These are phyloP conservation scores for Passalora sequoiae DNA, from an alignment of 2,329 filamentous ascomycete species.

Conservation along the genomic window DNA sequence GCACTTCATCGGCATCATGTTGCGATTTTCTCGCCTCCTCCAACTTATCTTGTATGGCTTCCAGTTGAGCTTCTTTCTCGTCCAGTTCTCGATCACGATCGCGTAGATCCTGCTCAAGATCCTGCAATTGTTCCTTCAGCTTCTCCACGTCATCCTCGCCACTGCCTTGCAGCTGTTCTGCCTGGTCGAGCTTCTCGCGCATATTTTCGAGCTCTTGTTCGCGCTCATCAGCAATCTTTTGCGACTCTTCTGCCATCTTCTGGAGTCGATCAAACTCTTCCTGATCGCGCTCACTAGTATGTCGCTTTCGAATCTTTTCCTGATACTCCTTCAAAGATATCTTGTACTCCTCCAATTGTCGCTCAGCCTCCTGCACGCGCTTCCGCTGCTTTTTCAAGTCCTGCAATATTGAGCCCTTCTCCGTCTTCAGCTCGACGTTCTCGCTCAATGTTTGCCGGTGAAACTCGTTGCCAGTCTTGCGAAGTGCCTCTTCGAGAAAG, in stretches of 20 bases:
- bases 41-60: conserved; percentile 38
- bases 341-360: conserved; percentile 77
- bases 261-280: conserved; percentile 52
- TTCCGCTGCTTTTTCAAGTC: conserved; percentile 86
- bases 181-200: conserved; percentile 38
- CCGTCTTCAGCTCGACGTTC: conserved; percentile 93
- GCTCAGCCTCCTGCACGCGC: conserved; percentile 73
- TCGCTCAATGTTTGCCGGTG: conserved; percentile 85
- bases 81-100: conserved; percentile 38
- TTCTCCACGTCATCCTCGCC: conserved; percentile 28
- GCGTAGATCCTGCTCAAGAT: conserved; percentile 50
- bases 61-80: conserved; percentile 49
- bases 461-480: conserved; percentile 82
- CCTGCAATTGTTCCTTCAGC: conserved; percentile 48
- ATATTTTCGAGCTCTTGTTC: conserved; percentile 42
- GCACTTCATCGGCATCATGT: conserved; percentile 27
- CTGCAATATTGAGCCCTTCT: conserved; percentile 81
- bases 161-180: conserved; percentile 33
- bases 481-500: conserved; percentile 85
- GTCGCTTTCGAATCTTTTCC: conserved; percentile 71
- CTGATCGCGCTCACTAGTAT: conserved; percentile 62
- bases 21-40: conserved; percentile 30
- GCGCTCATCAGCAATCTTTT: conserved; percentile 36
- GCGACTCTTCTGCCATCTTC: conserved; percentile 41
- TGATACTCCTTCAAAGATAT: conserved; percentile 77